Conservation (phyloP, 2,329 filamentous ascomycete species). For the Aureobasidium sp. region DNA sequence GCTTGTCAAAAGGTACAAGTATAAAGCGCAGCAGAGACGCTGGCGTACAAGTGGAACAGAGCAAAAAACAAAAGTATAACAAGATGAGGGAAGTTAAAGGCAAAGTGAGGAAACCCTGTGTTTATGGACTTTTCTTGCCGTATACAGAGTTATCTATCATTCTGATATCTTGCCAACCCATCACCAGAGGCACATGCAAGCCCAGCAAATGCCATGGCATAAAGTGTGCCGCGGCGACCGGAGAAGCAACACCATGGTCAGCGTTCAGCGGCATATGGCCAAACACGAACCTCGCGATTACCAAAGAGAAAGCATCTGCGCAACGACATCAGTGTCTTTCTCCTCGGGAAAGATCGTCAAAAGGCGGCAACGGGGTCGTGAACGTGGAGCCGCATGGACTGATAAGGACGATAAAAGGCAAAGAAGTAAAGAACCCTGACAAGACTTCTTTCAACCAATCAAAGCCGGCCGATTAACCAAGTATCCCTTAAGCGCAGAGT, state of each 20-base stretch:
- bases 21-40: slow-evolving; percentile 7
- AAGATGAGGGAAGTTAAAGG: slow-evolving; percentile 3
- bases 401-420: slow-evolving; percentile 12
- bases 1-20: neutral
- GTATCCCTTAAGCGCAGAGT: neutral
- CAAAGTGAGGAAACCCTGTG: neutral
- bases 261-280: neutral
- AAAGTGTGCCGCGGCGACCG: slow-evolving; percentile 14
- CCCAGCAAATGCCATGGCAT: slow-evolving; percentile 17
- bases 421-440: slow-evolving; percentile 10
- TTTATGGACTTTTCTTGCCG: slow-evolving; percentile 12
- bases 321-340: slow-evolving; percentile 12
- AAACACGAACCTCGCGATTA: slow-evolving; percentile 7
- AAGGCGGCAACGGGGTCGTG: neutral
- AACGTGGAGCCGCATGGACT: slow-evolving; percentile 5
- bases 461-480: neutral
- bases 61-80: slow-evolving; percentile 6
- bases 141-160: slow-evolving; percentile 9
- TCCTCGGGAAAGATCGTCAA: slow-evolving; percentile 9
- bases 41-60: neutral
- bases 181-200: neutral
- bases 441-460: slow-evolving; percentile 3
- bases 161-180: neutral
- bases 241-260: slow-evolving; percentile 12
- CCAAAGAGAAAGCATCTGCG: slow-evolving; percentile 7